These are phyloP conservation scores for Teratosphaeria zuluensis DNA, from an alignment of 2,329 filamentous ascomycete species.

Conservation along the genomic window DNA sequence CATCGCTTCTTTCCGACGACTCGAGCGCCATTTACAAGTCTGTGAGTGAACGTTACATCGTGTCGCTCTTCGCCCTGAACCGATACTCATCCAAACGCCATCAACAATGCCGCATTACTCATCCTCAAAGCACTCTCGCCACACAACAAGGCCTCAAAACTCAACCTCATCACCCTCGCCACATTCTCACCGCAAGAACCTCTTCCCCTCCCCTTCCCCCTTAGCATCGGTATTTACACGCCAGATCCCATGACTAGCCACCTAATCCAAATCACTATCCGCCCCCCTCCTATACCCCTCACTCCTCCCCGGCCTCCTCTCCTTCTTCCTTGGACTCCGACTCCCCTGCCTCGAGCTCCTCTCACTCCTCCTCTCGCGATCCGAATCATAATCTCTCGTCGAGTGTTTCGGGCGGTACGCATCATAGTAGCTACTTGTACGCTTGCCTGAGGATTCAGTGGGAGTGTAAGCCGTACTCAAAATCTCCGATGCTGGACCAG, in stretches of 20 bases:
- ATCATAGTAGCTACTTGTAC: conserved; percentile 26
- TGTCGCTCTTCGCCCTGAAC: too few species aligned
- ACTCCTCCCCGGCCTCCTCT: conserved; percentile 7
- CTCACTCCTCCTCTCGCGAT: conserved; percentile 6
- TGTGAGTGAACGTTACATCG: too few species aligned
- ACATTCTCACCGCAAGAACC: too few species aligned
- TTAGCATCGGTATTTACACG: neutral
- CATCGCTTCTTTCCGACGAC: neutral
- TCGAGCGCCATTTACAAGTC: neutral
- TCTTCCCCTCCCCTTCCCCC: neutral
- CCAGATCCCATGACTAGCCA: too few species aligned
- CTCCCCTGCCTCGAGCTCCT: conserved; percentile 25
- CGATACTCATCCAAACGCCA: too few species aligned
- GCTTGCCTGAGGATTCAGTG: conserved; percentile 14
- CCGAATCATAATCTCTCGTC: conserved; percentile 7
- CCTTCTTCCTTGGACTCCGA: conserved; percentile 24
- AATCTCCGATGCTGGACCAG: conserved; percentile 22
- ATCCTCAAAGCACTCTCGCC: too few species aligned
- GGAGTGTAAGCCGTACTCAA: conserved; percentile 33
- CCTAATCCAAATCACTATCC: conserved; percentile 11
- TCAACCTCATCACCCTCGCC: neutral
- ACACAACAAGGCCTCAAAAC: too few species aligned
- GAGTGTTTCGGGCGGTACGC: conserved; percentile 23
- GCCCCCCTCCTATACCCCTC: conserved; percentile 11
- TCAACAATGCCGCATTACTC: too few species aligned